Conservation (phyloP, 1,284 basidiomycete species). For the Melampsora larici-populina region DNA sequence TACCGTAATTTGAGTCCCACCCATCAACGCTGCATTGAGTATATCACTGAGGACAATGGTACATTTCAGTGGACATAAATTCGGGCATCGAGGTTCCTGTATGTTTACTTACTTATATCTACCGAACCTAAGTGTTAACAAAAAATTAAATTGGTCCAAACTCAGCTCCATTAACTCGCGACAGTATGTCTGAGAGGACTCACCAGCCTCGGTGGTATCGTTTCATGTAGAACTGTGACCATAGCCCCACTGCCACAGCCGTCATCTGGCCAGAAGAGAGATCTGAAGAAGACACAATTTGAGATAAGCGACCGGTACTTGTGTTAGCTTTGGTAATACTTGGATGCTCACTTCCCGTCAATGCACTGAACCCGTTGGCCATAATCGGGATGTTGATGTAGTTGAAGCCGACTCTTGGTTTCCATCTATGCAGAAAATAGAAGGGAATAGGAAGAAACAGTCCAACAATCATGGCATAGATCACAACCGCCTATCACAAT, state of each 20-base stretch:
- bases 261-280: slow-evolving; percentile 31
- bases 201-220: slow-evolving; percentile 34
- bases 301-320: neutral
- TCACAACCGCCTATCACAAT: slow-evolving; percentile 22
- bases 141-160: too few species aligned
- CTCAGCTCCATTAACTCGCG: too few species aligned
- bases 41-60: neutral
- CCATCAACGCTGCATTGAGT: neutral
- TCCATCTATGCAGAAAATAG: slow-evolving; percentile 29
- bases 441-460: slow-evolving; percentile 34
- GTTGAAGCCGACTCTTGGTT: slow-evolving; percentile 20
- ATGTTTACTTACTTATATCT: slow-evolving; percentile 32
- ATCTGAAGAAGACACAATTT: neutral
- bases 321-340: neutral
- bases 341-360: slow-evolving; percentile 18
- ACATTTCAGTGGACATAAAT: too few species aligned
- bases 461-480: slow-evolving; percentile 19
- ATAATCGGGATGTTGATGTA: slow-evolving; percentile 37
- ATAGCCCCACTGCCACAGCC: slow-evolving; percentile 23
- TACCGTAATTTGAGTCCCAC: slow-evolving; percentile 8
- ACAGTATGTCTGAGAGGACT: neutral
- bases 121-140: slow-evolving; percentile 14
- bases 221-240: slow-evolving; percentile 37
- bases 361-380: slow-evolving; percentile 17
- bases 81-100: too few species aligned